Evolutionary conservation across 176 grass and related monocot species (phyloP), one percentile per base, ranked within the genome.

Genomic region (Secale cereale): DNA sequence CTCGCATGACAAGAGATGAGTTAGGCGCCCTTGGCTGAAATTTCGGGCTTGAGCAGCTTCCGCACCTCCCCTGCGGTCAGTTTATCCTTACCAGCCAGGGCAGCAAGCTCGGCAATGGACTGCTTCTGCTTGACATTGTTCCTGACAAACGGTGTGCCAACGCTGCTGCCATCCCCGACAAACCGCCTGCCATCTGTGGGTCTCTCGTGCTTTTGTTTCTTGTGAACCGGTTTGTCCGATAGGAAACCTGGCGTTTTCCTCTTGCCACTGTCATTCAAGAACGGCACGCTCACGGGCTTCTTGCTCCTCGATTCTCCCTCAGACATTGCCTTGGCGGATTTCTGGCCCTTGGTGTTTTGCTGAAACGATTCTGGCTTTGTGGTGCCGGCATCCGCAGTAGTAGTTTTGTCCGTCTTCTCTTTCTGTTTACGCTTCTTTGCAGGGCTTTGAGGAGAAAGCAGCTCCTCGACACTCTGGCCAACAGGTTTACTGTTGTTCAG

Each of bases 61-160:
- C 82, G 86, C 48, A 96, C 88, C 78, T 99, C 97, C 37, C 82
- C 85, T 39, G 86, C 90, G 23, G 46, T 91, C 65, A 96, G 81
- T 85, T 84, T 92, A 67, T 91, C 87, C 81, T 99, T 96, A 59
- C 81, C 74, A 71, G 91, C 97, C 70, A 99, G 84, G 83, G 92
- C 70, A 83, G 69, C 81, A 45, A 72, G 68, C 17, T 62, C 64
- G 0, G 64, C 43, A 17, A 81, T 69, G 1, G 43, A 82, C 22
- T 56, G 65, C 19, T 63, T 84, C 81, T 87, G 83, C 83, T 94
- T 96, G 12, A 81, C 86, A 9, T 71, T 43, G 33, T 87, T 70
- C 78, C 87, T 91, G 48, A 90, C 78, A 85, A 92, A 93, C 32
- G 89, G 81, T 15, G 74, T 76, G 52, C 65, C 78, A 31, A 5